Conservation (phyloP, 352 stramenopile genomes). For the Peronospora farinosa region DNA sequence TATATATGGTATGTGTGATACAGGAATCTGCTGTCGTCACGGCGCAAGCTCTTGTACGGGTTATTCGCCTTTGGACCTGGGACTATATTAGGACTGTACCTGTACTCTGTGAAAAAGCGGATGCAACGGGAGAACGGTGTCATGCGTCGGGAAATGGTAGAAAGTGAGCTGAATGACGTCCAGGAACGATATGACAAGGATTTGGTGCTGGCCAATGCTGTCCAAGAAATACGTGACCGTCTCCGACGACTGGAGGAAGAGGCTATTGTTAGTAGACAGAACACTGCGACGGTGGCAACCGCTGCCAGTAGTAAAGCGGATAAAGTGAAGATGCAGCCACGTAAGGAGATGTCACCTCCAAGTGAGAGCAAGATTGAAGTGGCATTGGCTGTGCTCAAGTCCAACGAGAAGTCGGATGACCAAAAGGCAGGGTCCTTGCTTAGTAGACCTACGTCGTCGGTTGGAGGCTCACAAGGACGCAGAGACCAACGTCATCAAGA, state of each 20-base stretch:
- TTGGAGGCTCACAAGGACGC: slow-evolving; percentile 44
- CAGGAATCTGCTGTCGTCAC: slow-evolving; percentile 59
- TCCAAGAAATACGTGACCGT: slow-evolving; percentile 58
- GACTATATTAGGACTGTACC: slow-evolving; percentile 56
- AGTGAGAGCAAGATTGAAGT: slow-evolving; percentile 36
- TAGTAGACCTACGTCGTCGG: slow-evolving; percentile 15
- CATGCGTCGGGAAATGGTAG: slow-evolving; percentile 37
- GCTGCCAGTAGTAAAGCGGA: slow-evolving; percentile 1
- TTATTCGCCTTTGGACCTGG: slow-evolving; percentile 64
- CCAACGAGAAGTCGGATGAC: slow-evolving; percentile 10
- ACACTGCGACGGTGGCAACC: slow-evolving; percentile 12
- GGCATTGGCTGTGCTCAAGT: slow-evolving; percentile 25
- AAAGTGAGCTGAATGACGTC: slow-evolving; percentile 38
- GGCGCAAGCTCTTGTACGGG: slow-evolving; percentile 58
- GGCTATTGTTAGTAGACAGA: slow-evolving; percentile 26
- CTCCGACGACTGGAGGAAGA: slow-evolving; percentile 50
- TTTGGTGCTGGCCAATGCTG: slow-evolving; percentile 35
- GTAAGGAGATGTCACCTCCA: slow-evolving; percentile 1
- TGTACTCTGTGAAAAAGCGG: slow-evolving; percentile 59
- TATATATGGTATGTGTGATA: neutral
- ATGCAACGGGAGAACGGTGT: slow-evolving; percentile 67
- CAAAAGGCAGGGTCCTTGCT: neutral
- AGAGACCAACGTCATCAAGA: slow-evolving; percentile 46
- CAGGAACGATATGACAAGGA: slow-evolving; percentile 47
- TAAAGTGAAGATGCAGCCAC: slow-evolving; percentile 3